Evolutionary conservation across 2,329 filamentous ascomycete species (phyloP).

Genomic region (Dactylellina leptospora): DNA sequence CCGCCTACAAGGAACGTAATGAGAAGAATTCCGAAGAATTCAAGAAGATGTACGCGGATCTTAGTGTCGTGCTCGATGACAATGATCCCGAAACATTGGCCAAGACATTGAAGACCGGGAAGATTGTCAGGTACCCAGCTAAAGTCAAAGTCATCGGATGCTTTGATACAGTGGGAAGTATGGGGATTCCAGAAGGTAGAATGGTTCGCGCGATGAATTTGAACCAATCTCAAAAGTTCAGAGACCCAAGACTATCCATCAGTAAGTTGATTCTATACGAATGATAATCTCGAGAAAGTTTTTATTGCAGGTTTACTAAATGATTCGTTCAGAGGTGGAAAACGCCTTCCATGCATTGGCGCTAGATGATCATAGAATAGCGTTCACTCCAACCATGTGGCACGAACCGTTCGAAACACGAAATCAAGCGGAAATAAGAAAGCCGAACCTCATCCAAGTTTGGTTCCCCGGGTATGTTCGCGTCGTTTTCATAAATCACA

Average conservation of each 20-base stretch:
- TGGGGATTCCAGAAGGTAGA: slow-evolving; percentile 58
- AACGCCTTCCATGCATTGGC: slow-evolving; percentile 61
- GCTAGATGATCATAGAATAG: slow-evolving; percentile 60
- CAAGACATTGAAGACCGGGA: slow-evolving; percentile 34
- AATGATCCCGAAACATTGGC: slow-evolving; percentile 38
- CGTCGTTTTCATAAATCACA: too few species aligned
- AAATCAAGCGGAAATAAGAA: slow-evolving; percentile 53
- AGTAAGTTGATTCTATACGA: slow-evolving; percentile 15
- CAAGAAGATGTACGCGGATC: slow-evolving; percentile 36
- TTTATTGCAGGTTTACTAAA: slow-evolving; percentile 20
- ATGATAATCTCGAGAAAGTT: background rate
- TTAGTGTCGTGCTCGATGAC: slow-evolving; percentile 37
- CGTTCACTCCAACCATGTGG: slow-evolving; percentile 67
- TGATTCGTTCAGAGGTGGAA: slow-evolving; percentile 57
- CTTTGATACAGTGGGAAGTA: slow-evolving; percentile 59
- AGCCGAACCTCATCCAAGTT: slow-evolving; percentile 42
- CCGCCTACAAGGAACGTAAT: slow-evolving; percentile 46
- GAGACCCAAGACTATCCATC: slow-evolving; percentile 36
- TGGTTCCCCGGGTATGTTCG: slow-evolving; percentile 53
- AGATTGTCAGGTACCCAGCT: slow-evolving; percentile 43
- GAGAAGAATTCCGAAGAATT: slow-evolving; percentile 38
- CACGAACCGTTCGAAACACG: slow-evolving; percentile 60
- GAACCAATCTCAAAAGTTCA: slow-evolving; percentile 52
- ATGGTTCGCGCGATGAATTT: slow-evolving; percentile 53
- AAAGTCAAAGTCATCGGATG: slow-evolving; percentile 58